Evolutionary conservation across 2,329 filamentous ascomycete species (phyloP).

Genomic region (Phialophora verrucosa): DNA sequence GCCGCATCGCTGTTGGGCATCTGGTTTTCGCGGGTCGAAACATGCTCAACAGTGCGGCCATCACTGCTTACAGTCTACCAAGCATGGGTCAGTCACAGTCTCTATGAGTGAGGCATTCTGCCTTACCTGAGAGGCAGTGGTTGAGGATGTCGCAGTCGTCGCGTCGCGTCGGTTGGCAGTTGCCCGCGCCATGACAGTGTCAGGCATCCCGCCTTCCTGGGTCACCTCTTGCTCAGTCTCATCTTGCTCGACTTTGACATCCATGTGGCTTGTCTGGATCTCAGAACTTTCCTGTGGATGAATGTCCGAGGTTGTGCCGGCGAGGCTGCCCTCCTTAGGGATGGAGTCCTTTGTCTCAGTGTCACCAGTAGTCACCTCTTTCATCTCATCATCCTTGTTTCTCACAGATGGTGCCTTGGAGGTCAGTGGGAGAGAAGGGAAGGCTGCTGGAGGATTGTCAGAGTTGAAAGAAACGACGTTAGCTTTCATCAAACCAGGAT

Average conservation of each 20-base stretch:
- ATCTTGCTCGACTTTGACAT: conserved; percentile 1
- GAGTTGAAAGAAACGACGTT: conserved; percentile 44
- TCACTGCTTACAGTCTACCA: conserved; percentile 1
- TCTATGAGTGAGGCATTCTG: neutral
- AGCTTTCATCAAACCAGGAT: conserved; percentile 35
- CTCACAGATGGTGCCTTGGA: neutral
- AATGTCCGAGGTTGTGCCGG: neutral
- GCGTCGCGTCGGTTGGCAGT: neutral
- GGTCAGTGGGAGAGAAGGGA: conserved; percentile 46
- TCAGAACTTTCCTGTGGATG: neutral
- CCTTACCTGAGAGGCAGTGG: neutral
- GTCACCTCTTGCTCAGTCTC: neutral
- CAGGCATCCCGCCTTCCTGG: neutral
- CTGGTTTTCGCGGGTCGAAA: neutral
- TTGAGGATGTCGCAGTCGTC: neutral
- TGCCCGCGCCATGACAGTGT: neutral
- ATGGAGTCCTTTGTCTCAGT: neutral
- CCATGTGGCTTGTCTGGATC: neutral
- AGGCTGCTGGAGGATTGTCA: conserved; percentile 49
- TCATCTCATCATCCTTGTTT: neutral
- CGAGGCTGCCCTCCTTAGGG: neutral
- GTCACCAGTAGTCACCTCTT: neutral
- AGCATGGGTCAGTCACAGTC: neutral
- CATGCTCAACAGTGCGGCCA: neutral
- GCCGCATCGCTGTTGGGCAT: neutral